phyloP scores from a whole-genome alignment of 108 stramenopile species.

The Skeletonema potamos region DNA sequence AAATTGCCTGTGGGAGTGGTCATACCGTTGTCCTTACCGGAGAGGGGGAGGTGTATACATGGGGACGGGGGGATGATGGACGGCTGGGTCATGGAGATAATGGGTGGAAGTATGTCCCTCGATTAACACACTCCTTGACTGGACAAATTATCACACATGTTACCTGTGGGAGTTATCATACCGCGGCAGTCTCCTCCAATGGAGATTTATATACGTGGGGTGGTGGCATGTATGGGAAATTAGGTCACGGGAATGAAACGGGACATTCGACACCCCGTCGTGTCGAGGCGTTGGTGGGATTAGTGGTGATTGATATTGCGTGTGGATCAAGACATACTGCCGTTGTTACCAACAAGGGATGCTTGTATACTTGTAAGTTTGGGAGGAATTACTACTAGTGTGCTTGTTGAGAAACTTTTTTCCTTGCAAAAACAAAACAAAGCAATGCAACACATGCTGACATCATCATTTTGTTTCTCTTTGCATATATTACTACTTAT shows the following conservation, averaged over 20 bases:
- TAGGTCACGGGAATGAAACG: constrained; percentile 92
- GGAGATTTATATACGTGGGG: constrained; percentile 93
- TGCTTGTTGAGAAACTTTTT: neutral
- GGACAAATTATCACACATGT: constrained; percentile 85
- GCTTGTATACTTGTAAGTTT: constrained; percentile 62
- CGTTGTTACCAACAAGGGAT: constrained; percentile 81
- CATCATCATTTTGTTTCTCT: constrained; percentile 26
- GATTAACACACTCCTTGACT: constrained; percentile 75
- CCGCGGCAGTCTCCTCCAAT: constrained; percentile 89
- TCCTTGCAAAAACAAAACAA: too few relatives aligned
- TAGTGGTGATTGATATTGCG: constrained; percentile 84
- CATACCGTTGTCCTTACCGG: constrained; percentile 92
- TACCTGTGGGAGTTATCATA: constrained; percentile 94
- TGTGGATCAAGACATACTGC: constrained; percentile 93
- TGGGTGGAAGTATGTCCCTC: constrained; percentile 96
- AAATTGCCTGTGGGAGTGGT: constrained; percentile 93
- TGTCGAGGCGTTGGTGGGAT: constrained; percentile 84
- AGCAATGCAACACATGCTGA: too few relatives aligned
- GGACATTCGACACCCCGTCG: constrained; percentile 91
- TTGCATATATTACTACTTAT: constrained; percentile 39
- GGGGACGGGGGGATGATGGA: constrained; percentile 87
- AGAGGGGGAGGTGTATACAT: constrained; percentile 95
- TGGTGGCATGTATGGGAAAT: constrained; percentile 96
- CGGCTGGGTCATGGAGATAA: constrained; percentile 94
- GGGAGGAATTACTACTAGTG: neutral